Evolutionary conservation across 148 eudicot genomes (phyloP).

Genomic region (Fagopyrum homotropicum): DNA sequence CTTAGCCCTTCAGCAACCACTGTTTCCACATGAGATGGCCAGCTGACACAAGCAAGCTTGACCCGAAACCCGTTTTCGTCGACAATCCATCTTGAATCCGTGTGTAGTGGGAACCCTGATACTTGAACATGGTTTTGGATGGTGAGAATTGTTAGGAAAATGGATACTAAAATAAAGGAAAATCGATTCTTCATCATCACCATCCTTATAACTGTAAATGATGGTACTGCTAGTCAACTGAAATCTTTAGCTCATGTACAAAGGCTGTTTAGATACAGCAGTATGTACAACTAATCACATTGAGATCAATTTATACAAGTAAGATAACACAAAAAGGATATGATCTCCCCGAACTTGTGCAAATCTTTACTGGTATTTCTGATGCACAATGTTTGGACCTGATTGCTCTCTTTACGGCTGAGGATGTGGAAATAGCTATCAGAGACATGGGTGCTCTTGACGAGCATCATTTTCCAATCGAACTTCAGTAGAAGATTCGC

Average conservation of each 20-base stretch:
- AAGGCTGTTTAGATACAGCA: too few relatives aligned
- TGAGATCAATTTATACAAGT: too few relatives aligned
- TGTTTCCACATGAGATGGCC: constrained; percentile 68
- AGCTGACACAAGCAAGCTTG: constrained; percentile 80
- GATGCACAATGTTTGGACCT: too few relatives aligned
- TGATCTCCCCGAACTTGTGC: too few relatives aligned
- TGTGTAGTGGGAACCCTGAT: constrained; percentile 43
- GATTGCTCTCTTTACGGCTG: too few relatives aligned
- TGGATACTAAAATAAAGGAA: not conserved
- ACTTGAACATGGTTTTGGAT: not conserved
- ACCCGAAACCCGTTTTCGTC: constrained; percentile 54
- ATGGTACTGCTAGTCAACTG: too few relatives aligned
- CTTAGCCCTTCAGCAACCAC: constrained; percentile 77
- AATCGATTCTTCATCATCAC: not conserved
- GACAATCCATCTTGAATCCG: constrained; percentile 76
- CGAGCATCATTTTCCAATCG: not conserved
- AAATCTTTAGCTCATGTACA: too few relatives aligned
- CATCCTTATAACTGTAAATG: not conserved
- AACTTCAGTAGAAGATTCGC: not conserved
- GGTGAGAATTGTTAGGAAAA: not conserved
- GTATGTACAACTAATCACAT: too few relatives aligned
- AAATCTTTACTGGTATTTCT: too few relatives aligned
- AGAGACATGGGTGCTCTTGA: too few relatives aligned
- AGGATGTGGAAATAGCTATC: too few relatives aligned
- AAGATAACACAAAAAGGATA: too few relatives aligned